Conservation (phyloP, 306 rosid genomes). For the Quercus wislizeni region DNA sequence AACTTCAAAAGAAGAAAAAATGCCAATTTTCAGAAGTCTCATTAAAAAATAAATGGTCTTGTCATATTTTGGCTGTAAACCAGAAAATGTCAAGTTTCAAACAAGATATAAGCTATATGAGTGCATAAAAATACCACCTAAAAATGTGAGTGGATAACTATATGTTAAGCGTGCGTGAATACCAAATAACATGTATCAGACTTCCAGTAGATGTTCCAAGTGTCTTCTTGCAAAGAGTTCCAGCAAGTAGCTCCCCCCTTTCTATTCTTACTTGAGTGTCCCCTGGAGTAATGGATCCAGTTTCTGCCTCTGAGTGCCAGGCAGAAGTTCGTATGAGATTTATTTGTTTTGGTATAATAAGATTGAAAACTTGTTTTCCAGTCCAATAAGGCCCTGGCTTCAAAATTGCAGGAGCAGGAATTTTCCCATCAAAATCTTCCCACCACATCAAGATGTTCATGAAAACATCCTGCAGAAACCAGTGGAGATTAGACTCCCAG, state of each 20-base stretch:
- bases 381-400: slow-evolving; percentile 99
- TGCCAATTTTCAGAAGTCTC: not conserved
- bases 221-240: slow-evolving; percentile 95
- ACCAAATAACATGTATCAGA: slow-evolving; percentile 98
- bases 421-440: slow-evolving; percentile 99
- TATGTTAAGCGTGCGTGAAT: slow-evolving; percentile 23
- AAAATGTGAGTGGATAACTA: not conserved
- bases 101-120: not conserved
- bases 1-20: not conserved
- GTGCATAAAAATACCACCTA: not conserved
- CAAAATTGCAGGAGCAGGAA: slow-evolving; percentile 89
- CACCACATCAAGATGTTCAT: slow-evolving; percentile 99
- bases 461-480: slow-evolving; percentile 76
- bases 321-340: slow-evolving; percentile 86
- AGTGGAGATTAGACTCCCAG: slow-evolving; percentile 22
- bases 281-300: slow-evolving; percentile 83
- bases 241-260: slow-evolving; percentile 87
- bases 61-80: not conserved
- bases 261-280: slow-evolving; percentile 94
- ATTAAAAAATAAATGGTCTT: not conserved
- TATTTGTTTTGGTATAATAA: slow-evolving; percentile 90
- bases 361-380: slow-evolving; percentile 97
- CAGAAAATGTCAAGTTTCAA: slow-evolving; percentile 1
- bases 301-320: slow-evolving; percentile 85
- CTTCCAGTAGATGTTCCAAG: slow-evolving; percentile 94